A percentile compares a stretch with the other conserved stretches of the same genome.
Evolutionary conservation across 768 basidiomycete genomes (phyloP).

Genomic region (Mycena floridula): DNA sequence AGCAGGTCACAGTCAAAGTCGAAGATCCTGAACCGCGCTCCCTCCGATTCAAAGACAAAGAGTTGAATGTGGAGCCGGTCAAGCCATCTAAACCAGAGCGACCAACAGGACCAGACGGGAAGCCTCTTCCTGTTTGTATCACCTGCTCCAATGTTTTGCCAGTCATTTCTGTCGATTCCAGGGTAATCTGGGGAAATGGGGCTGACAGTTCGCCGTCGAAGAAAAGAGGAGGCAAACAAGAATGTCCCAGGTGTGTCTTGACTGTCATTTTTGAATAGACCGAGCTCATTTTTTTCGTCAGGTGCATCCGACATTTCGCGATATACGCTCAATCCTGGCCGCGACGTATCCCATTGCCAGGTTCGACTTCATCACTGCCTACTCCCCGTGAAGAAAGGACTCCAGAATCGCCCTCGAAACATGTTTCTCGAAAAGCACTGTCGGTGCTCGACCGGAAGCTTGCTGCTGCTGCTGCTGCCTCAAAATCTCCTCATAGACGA

Average conservation of each 20-base stretch:
- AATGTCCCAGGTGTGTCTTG: constrained; percentile 65
- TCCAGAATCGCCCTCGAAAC: constrained; percentile 36
- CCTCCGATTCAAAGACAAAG: constrained; percentile 28
- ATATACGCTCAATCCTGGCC: constrained; percentile 76
- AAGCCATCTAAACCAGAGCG: constrained; percentile 32
- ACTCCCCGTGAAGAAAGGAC: constrained; percentile 48
- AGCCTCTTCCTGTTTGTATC: constrained; percentile 60
- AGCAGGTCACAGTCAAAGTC: constrained; percentile 32
- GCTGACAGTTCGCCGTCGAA: constrained; percentile 39
- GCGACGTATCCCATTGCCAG: constrained; percentile 46
- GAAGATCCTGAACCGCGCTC: constrained; percentile 48
- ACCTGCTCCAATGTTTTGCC: constrained; percentile 70
- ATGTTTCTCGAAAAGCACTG: constrained; percentile 45
- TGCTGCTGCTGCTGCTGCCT: constrained; percentile 29
- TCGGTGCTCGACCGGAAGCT: constrained; percentile 52
- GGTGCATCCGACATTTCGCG: constrained; percentile 75
- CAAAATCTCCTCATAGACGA: not conserved
- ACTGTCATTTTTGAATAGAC: constrained; percentile 6
- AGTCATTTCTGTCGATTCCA: constrained; percentile 67
- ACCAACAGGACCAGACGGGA: constrained; percentile 58
- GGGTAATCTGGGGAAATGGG: constrained; percentile 69
- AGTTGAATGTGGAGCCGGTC: constrained; percentile 26
- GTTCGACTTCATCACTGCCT: constrained; percentile 30
- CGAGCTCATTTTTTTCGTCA: constrained; percentile 16
- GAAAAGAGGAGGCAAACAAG: constrained; percentile 58